Percentiles rank a stretch among this genome's conserved stretches.
Evolutionary conservation across 345 rosid genomes (phyloP).

Genomic region (Linum tenue): DNA sequence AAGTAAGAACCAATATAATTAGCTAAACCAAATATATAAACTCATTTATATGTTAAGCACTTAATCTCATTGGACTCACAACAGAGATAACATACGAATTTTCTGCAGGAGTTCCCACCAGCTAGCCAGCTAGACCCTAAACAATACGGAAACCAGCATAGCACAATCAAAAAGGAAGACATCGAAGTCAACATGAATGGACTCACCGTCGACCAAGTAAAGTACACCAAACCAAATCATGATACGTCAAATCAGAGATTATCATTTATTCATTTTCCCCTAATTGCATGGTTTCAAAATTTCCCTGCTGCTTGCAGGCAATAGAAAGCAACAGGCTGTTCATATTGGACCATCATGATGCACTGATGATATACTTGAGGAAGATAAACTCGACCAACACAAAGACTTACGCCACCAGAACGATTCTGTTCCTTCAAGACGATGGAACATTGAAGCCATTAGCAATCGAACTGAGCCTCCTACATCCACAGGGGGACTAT

Average conservation of each 20-base stretch:
- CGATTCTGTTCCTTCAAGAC: not conserved
- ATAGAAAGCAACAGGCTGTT: not conserved
- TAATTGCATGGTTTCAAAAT: too few relatives aligned
- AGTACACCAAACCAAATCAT: not conserved
- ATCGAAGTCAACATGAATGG: not conserved
- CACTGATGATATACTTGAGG: not conserved
- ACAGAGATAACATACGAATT: not conserved
- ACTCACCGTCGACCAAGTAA: not conserved
- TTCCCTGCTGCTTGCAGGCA: not conserved
- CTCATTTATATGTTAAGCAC: too few relatives aligned
- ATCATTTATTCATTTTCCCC: not conserved
- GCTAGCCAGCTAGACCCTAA: not conserved
- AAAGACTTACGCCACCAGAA: not conserved
- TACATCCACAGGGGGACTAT: not conserved
- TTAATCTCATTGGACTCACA: not conserved
- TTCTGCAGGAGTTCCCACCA: not conserved
- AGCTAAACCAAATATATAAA: too few relatives aligned
- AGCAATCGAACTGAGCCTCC: not conserved
- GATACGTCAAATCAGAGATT: not conserved
- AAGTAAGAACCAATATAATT: conserved; percentile 18
- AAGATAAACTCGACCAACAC: not conserved
- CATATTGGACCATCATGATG: not conserved
- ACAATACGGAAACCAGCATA: not conserved
- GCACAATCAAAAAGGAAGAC: not conserved
- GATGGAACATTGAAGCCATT: not conserved